phyloP scores from a whole-genome alignment of 2,329 filamentous ascomycete genomes.

The Diaporthe sp. region DNA sequence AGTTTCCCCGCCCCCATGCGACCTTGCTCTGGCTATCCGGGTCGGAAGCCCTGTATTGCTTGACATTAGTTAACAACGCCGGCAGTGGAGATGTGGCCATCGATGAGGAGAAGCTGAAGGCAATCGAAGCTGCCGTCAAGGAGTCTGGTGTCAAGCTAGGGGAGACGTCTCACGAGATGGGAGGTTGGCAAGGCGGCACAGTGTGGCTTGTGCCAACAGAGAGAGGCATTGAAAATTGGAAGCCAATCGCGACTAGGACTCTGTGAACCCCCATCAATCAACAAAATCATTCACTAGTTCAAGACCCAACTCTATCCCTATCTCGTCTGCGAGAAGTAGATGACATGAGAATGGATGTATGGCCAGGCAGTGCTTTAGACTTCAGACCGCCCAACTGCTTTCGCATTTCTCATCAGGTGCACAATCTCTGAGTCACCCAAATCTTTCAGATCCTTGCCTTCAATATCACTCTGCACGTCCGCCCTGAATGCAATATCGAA shows the following conservation, averaged over 20 bases:
- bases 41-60: too few species aligned
- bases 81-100: constrained; percentile 48
- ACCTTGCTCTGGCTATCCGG: neutral
- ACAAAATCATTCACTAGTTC: too few species aligned
- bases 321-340: too few species aligned
- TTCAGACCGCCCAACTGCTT: neutral
- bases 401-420: neutral
- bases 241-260: constrained; percentile 48
- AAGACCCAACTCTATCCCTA: neutral
- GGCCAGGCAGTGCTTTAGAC: neutral
- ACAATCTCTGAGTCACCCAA: neutral
- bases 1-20: constrained; percentile 39
- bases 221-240: constrained; percentile 49
- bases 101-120: constrained; percentile 44
- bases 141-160: constrained; percentile 44
- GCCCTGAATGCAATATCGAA: neutral
- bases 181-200: constrained; percentile 49
- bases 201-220: constrained; percentile 52
- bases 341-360: neutral
- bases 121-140: constrained; percentile 45
- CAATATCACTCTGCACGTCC: neutral
- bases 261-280: constrained; percentile 34
- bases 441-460: fast-evolving
- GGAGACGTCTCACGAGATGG: neutral
- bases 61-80: neutral